Evolutionary conservation across 2,329 filamentous ascomycete genomes (phyloP), one percentile per base, ranked within the genome.

Genomic region (Eutypa lata): DNA sequence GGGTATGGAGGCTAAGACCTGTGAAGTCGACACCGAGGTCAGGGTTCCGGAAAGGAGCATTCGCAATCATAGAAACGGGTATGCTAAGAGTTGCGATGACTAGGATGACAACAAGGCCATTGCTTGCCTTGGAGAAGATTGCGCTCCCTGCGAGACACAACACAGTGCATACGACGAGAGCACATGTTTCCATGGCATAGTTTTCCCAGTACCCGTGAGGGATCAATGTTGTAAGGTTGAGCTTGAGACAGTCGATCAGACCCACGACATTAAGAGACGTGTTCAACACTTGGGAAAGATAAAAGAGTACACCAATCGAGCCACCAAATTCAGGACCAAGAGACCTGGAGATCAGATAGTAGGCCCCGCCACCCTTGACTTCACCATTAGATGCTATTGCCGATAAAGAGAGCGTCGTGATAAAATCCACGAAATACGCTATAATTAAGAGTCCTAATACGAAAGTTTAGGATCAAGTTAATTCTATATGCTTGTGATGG

Each of bases 331-430:
- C 91, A 7, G 91, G 90, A 0, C 91, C 91, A 3, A 96, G 74
- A 44, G 89, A 92, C 56, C 91, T 82, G 7, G 90, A 95, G 53
- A 96, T 95, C 52, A 96, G 76, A 63, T 93, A 96, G 67, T 96
- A 96, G 37, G 91, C 90, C 49, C 91, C 91, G 14, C 91, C 91
- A 14, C 90, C 91, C 61, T 90, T 86, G 52, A 96, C 91, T 46
- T 91, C 92, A 24, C 91, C 91, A 68, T 96, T 96, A 2, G 90
- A 92, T 33, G 91, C 91, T 62, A 96, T 93, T 10, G 91, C 91
- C 4, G 90, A 95, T 28, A 96, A 81, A 2, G 90, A 95, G 64
- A 95, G 84, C 0, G 88, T 90, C 0, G 91, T 95, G 49, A 95
- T 76, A n/a, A 94, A 77, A 66, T 94, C 88, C 60, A 96, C 87